Evolutionary conservation across 1,284 basidiomycete genomes (phyloP), one percentile per base, ranked within the genome.

Genomic region (Heterobasidion parviporum): DNA sequence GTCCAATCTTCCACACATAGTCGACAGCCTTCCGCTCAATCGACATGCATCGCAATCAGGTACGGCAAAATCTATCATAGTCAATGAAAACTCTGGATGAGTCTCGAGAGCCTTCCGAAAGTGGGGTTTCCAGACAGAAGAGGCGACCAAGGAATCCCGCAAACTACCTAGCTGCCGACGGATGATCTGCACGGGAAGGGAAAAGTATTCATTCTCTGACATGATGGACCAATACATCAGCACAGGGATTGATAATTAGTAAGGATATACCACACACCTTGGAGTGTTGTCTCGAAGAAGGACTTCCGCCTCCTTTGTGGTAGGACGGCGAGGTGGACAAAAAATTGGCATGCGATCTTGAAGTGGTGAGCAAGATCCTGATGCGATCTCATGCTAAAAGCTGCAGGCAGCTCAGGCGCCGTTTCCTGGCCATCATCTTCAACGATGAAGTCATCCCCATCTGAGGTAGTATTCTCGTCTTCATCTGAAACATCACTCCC

Each of bases 291-390:
- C 57, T 78, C 65, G 77, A 87, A 81, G 62, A 81, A 85, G 6
- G 70, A 63, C 50, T 70, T 72, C 14, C 88, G 74, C 50, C 83
- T 73, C 7, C 66, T 67, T n/a, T 72, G 66, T 7, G 80, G 74
- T 26, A 73, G 78, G 35, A 91, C 82, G 18, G 87, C 86, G 45
- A 94, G 72, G 61, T 93, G 85, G 3, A 93, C 85, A 61, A 92
- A 86, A 46, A 93, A 80, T 64, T 94, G 92, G 62, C 89, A 92
- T 35, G 94, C 78, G 50, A 89, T 85, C 70, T 91, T 92, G 77
- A 92, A 91, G 57, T 90, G 87, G 60, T 87, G 80, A 14, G 78
- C 72, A 18, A 87, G 73, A 62, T 89, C 86, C 67, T 92, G 85
- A 64, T 85, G 82, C 0, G 83, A 77, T 58, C 81, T 80, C 80